Conservation (phyloP, 2,329 filamentous ascomycete genomes). For the Colletotrichum plurivorum region DNA sequence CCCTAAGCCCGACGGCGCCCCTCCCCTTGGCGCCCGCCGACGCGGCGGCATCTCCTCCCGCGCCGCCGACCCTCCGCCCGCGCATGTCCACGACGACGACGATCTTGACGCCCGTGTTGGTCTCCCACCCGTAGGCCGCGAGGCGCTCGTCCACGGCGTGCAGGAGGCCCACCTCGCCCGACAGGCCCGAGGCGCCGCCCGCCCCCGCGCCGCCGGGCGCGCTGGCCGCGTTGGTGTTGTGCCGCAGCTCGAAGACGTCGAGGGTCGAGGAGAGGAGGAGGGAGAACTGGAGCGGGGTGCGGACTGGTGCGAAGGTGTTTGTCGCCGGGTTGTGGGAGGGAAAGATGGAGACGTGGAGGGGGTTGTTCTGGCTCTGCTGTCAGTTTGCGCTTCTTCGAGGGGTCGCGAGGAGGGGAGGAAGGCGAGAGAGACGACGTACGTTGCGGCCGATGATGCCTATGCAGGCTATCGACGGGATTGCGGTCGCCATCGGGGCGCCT, state of each 20-base stretch:
- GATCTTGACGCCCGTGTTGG: conserved; percentile 94
- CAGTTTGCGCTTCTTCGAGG: conserved; percentile 7
- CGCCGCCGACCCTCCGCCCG: conserved; percentile 69
- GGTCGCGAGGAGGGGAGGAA: background rate
- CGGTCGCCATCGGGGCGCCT: conserved; percentile 64
- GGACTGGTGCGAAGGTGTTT: conserved; percentile 68
- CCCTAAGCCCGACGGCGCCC: conserved; percentile 77
- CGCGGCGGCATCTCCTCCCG: conserved; percentile 18
- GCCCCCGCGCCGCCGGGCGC: conserved; percentile 30
- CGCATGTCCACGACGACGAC: conserved; percentile 93
- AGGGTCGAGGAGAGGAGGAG: conserved; percentile 92
- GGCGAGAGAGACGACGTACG: conserved; percentile 66
- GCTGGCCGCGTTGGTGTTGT: conserved; percentile 73
- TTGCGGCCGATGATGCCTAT: conserved; percentile 95
- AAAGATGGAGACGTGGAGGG: conserved; percentile 93
- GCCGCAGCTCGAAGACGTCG: conserved; percentile 91
- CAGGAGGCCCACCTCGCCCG: conserved; percentile 90
- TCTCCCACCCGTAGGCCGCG: conserved; percentile 95
- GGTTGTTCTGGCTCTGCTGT: conserved; percentile 82
- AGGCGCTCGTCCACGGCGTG: conserved; percentile 95
- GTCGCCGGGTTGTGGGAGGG: conserved; percentile 76
- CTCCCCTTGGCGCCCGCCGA: conserved; percentile 48
- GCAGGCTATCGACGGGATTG: conserved; percentile 88
- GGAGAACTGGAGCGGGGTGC: conserved; percentile 88
- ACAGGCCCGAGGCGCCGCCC: conserved; percentile 60